These are phyloP conservation scores for Hyaloscypha bicolor DNA, from an alignment of 495 filamentous ascomycete genomes.

Conservation along the genomic window DNA sequence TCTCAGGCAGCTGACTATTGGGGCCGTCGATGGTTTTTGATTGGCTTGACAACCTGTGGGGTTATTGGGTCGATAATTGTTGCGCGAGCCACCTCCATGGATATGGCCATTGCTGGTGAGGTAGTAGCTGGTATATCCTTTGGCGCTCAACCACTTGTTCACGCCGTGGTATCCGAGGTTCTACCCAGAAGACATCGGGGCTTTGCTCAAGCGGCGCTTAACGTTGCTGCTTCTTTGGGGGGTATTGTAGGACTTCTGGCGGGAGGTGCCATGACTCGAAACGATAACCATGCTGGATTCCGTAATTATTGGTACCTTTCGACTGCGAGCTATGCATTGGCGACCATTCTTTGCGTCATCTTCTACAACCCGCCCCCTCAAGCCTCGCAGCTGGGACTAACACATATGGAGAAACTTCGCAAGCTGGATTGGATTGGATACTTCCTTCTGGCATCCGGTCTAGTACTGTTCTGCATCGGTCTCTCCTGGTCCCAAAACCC, in stretches of 20 bases:
- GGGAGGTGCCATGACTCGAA: background rate
- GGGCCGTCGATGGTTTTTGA: conserved; percentile 41
- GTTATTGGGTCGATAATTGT: conserved; percentile 37
- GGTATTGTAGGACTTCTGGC: conserved; percentile 13
- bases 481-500: conserved; percentile 42
- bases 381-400: background rate
- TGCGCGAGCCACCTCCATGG: conserved; percentile 35
- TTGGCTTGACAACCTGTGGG: conserved; percentile 35
- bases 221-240: conserved; percentile 30
- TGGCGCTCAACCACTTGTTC: conserved; percentile 39
- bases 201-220: conserved; percentile 35
- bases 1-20: conserved; percentile 44
- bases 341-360: background rate
- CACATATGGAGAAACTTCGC: conserved; percentile 31
- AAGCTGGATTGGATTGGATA: conserved; percentile 43
- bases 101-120: conserved; percentile 38
- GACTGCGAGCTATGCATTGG: background rate
- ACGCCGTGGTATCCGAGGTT: conserved; percentile 40
- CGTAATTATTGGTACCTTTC: background rate
- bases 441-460: conserved; percentile 32
- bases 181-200: conserved; percentile 35
- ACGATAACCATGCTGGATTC: conserved; percentile 3
- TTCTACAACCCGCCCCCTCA: background rate
- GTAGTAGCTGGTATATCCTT: conserved; percentile 35
- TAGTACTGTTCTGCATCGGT: conserved; percentile 38